Conservation (phyloP, 1,284 basidiomycete species). For the Porphyrellus sp. region DNA sequence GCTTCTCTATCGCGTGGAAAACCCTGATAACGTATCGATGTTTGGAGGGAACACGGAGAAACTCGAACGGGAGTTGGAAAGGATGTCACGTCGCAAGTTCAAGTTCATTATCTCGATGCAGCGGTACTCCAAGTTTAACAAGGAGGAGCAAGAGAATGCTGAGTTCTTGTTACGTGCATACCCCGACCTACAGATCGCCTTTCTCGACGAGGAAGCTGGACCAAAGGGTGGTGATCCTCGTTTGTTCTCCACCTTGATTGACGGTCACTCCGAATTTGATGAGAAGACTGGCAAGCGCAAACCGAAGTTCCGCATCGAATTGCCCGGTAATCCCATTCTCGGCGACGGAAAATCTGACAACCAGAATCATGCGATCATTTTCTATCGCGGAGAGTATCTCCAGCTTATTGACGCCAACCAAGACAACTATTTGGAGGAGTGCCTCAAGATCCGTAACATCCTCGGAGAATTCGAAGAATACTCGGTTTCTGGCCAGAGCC, state of each 20-base stretch:
- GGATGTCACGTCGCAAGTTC: slow-evolving; percentile 98
- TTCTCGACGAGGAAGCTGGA: slow-evolving; percentile 90
- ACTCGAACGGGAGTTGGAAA: slow-evolving; percentile 93
- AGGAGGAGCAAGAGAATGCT: slow-evolving; percentile 98
- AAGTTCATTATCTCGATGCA: slow-evolving; percentile 99
- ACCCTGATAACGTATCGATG: slow-evolving; percentile 80
- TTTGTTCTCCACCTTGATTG: slow-evolving; percentile 94
- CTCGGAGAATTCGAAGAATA: slow-evolving; percentile 98
- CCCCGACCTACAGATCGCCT: slow-evolving; percentile 98
- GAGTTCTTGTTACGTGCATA: slow-evolving; percentile 99
- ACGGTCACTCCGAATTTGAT: slow-evolving; percentile 95
- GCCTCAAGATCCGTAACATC: slow-evolving; percentile 97
- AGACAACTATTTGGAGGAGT: slow-evolving; percentile 99
- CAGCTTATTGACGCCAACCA: slow-evolving; percentile 99
- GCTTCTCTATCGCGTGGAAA: slow-evolving; percentile 98
- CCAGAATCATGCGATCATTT: slow-evolving; percentile 99
- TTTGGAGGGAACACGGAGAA: slow-evolving; percentile 99
- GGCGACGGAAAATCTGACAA: slow-evolving; percentile 99
- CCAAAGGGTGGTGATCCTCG: slow-evolving; percentile 92
- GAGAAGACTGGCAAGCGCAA: slow-evolving; percentile 84
- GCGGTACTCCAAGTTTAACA: slow-evolving; percentile 98
- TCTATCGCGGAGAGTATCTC: slow-evolving; percentile 98
- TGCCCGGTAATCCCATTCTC: slow-evolving; percentile 98
- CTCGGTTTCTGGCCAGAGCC: slow-evolving; percentile 80
- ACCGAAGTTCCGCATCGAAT: slow-evolving; percentile 98